Base-by-base conservation (phyloP, 2,329 filamentous ascomycete genomes). In the Neophaeococcomyces mojaviensis region DNA sequence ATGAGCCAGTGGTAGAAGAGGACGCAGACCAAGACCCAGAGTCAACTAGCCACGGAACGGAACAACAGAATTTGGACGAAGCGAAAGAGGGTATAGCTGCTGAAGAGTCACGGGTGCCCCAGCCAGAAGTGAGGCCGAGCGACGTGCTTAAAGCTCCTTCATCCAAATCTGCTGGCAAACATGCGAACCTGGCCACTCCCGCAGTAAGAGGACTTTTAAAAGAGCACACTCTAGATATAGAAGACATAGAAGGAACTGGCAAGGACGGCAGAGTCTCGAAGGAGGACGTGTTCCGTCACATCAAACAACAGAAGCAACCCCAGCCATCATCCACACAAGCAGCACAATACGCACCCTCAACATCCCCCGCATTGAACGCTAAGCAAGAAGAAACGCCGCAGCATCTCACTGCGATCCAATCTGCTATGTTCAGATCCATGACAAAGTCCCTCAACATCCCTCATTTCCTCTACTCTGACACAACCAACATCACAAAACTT, bases 341-440 rank as follows among this genome's bases (percentile, higher is more conserved):
- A 49, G 13, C 36, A 22, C 22, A 22, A 20, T 20, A 39, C 15
- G 39, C 58, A 48, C 46, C 59, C 50, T 47, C 58, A 34, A 41
- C 64, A 18, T 50, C 64, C 16, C 60, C 66, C 28, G 55, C 64
- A 12, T 69, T 73, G 2, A 68, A 69, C 37, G 50, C 61, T 33
- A 60, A 58, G 33, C 83, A 86, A 63, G 70, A 69, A 44, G 92
- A 97, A 65, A 84, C 81, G 7, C 66, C 73, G 2, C 73, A 83
- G 26, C 71, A 78, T 47, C 72, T 98, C 50, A 86, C 86, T 10
- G 82, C 82, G 31, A 84, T 86, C 12, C 90, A 97, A 68, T 75
- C 78, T 31, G 84, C 88, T 61, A 98, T 98, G 92, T 97, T 95
- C 80, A 96, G 94, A 70, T 78, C 82, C 49, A 98, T 98, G 92